Conservation (phyloP, 192 early-diverging fungal species). For the Backusella liffmaniae region DNA sequence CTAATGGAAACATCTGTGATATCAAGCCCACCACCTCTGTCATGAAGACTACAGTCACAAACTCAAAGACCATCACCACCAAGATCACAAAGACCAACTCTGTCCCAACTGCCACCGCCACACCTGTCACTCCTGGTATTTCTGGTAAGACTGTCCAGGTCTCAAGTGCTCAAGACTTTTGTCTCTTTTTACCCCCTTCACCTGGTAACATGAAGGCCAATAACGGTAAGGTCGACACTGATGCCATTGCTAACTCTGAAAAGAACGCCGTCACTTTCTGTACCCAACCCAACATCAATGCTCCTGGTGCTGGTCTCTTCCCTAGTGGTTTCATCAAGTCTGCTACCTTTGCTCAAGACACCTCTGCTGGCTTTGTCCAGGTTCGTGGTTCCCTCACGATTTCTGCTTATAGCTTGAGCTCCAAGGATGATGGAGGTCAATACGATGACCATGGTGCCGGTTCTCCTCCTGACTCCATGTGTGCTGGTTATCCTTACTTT, state of each 20-base stretch:
- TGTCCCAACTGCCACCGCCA: not conserved
- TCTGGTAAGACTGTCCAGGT: slow-evolving; percentile 28
- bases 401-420: slow-evolving; percentile 26
- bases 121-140: not conserved
- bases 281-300: slow-evolving; percentile 29
- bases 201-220: slow-evolving; percentile 33
- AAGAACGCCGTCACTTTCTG: slow-evolving; percentile 48
- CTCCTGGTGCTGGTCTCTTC: slow-evolving; percentile 40
- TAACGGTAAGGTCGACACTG: slow-evolving; percentile 15
- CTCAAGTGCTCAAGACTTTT: slow-evolving; percentile 19
- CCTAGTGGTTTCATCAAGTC: slow-evolving; percentile 28
- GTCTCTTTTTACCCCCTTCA: slow-evolving; percentile 38
- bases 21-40: slow-evolving; percentile 16
- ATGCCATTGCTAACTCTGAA: slow-evolving; percentile 45
- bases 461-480: slow-evolving; percentile 24
- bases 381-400: slow-evolving; percentile 35
- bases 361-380: slow-evolving; percentile 38
- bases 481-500: slow-evolving; percentile 34
- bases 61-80: slow-evolving; percentile 8
- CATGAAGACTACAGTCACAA: not conserved
- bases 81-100: slow-evolving; percentile 7
- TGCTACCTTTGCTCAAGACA: slow-evolving; percentile 26
- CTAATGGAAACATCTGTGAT: slow-evolving; percentile 23
- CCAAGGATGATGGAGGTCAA: slow-evolving; percentile 34
- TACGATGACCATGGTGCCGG: slow-evolving; percentile 36